Conservation (phyloP, 768 basidiomycete genomes). For the Termitomyces heimii region DNA sequence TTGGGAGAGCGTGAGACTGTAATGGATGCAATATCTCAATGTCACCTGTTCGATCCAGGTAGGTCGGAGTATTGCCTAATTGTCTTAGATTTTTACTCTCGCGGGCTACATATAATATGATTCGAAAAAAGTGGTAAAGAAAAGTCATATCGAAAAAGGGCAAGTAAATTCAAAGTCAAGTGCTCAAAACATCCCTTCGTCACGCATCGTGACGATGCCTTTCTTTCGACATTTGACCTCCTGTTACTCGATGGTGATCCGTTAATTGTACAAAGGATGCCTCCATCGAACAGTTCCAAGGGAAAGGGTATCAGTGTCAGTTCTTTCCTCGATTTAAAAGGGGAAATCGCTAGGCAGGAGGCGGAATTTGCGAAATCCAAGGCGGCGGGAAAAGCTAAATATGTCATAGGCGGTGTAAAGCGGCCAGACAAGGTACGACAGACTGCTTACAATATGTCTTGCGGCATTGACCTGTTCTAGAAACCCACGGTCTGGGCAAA, state of each 20-base stretch:
- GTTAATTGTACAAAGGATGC: background rate
- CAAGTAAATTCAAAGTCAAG: too few species aligned
- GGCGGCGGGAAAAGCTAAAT: constrained; percentile 46
- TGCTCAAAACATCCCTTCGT: too few species aligned
- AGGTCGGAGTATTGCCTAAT: background rate
- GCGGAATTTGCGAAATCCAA: constrained; percentile 54
- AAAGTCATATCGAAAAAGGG: too few species aligned
- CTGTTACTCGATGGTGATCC: background rate
- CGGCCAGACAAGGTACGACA: constrained; percentile 62
- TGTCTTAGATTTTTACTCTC: too few species aligned
- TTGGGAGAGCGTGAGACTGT: constrained; percentile 12
- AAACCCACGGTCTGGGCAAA: constrained; percentile 76
- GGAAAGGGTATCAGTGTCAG: constrained; percentile 65
- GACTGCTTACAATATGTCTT: background rate
- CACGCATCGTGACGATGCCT: background rate
- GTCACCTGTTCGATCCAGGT: constrained; percentile 4
- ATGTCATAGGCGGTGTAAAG: constrained; percentile 56
- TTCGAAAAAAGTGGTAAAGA: too few species aligned
- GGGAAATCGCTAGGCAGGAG: constrained; percentile 60
- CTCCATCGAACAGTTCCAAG: constrained; percentile 48
- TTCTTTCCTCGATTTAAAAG: constrained; percentile 82
- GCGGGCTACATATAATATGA: too few species aligned
- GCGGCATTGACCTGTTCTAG: constrained; percentile 26
- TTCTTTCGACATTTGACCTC: background rate
- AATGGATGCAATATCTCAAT: constrained; percentile 4